These are phyloP conservation scores for Phytophthora meadii DNA, from an alignment of 352 stramenopile genomes.

Conservation along the genomic window DNA sequence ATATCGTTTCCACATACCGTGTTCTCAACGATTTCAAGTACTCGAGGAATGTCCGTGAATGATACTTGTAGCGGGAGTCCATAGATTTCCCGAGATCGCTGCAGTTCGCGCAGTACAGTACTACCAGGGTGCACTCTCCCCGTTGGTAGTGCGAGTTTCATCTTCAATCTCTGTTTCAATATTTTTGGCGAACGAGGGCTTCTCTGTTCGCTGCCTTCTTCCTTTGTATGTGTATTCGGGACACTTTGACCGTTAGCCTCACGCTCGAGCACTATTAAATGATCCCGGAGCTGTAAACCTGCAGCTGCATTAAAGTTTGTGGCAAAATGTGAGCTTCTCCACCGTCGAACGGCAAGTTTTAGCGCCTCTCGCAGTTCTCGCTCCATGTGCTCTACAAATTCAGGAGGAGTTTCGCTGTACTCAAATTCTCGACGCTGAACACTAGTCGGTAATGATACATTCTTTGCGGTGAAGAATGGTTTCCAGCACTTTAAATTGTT, in stretches of 20 bases:
- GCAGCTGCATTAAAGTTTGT: conserved; percentile 91
- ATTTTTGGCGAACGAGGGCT: conserved; percentile 22
- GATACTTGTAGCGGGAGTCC: conserved; percentile 88
- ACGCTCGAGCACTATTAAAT: conserved; percentile 81
- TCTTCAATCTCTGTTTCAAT: conserved; percentile 32
- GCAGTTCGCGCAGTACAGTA: conserved; percentile 38
- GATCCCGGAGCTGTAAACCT: conserved; percentile 72
- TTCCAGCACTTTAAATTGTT: conserved; percentile 84
- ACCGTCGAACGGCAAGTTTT: conserved; percentile 89
- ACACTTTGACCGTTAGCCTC: conserved; percentile 21
- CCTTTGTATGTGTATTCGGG: background rate
- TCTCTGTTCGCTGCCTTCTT: conserved; percentile 8
- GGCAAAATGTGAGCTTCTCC: conserved; percentile 81
- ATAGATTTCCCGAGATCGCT: conserved; percentile 61
- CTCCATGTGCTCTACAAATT: conserved; percentile 78
- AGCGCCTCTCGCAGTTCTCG: conserved; percentile 80
- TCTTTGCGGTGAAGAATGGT: conserved; percentile 72
- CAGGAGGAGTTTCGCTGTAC: conserved; percentile 64
- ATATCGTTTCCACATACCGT: conserved; percentile 57
- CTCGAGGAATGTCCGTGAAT: conserved; percentile 86
- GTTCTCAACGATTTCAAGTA: conserved; percentile 86
- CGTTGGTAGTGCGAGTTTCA: conserved; percentile 31
- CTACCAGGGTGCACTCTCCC: conserved; percentile 13
- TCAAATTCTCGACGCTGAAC: conserved; percentile 60
- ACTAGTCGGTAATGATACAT: conserved; percentile 31